Base-by-base conservation (phyloP, 371 early-diverging fungal species). In the Syncephalis plumigaleata region DNA sequence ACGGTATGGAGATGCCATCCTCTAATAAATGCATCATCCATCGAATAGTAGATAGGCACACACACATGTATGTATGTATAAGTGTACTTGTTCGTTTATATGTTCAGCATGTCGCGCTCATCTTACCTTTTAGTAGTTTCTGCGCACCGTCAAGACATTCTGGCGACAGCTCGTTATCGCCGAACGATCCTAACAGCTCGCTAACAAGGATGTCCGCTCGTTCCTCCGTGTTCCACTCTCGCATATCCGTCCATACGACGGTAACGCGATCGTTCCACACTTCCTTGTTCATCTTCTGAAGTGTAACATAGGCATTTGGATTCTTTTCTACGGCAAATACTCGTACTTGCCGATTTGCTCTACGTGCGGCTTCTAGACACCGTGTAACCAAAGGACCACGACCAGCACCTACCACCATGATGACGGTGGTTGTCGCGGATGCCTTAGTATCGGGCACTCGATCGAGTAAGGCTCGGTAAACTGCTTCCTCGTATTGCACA, bases 151-250 rank as follows among this genome's bases (percentile, higher is more conserved):
- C 89, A 18, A 96, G 63, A 58, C 95, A 96, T 63, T 96, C 97
- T 2, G 97, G 97, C 1, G 92, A 87, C 2, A 94, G 73, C 59
- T 96, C 97, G 60, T 96, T 96, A 62, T 96, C 94, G 43, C 92
- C 93, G 71, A 93, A 87, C 9, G 91, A 91, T 2, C 92, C 91
- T 25, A 94, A 65, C 2, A 93, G 68, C 60, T 94, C 91, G 51
- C 85, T 85, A 20, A 91, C 87, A 21, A 92, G 63, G 27, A 93
- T 84, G 62, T 91, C 93, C 22, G 82, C 84, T 68, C 72, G 56
- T 46, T 75, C 73, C 0, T 78, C 68, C 0, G 87, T 73, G n/a
- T 58, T 68, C 87, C 84, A 89, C 49, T 67, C 63, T 40, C 96
- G 77, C 91, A 93, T 94, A 49, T 96, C 94, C 8, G 77, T 75